A percentile compares a stretch with the other conserved stretches of the same genome.
Conservation (phyloP, 805 yeast species). For the Wickerhamiella qilinensis region DNA sequence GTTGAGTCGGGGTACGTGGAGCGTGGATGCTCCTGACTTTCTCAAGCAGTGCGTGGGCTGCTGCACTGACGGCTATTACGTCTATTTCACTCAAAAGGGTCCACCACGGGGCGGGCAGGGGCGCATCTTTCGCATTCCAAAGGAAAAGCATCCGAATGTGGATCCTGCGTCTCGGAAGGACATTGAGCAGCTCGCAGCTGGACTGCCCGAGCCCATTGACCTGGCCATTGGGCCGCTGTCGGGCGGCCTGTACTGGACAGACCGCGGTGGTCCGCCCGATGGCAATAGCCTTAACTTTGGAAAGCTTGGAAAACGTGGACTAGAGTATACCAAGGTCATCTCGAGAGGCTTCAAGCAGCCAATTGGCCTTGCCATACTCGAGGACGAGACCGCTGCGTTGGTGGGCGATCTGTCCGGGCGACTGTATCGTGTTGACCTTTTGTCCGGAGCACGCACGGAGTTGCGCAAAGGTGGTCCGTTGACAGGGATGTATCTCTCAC, state of each 20-base stretch:
- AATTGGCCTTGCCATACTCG: conserved; percentile 1
- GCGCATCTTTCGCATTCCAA: background rate
- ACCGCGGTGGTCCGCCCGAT: conserved; percentile 4
- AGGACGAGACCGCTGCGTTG: background rate
- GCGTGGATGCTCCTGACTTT: background rate
- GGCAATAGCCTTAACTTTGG: conserved; percentile 2
- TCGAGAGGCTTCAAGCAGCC: conserved; percentile 2
- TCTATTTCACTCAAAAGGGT: conserved; percentile 4
- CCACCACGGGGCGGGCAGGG: conserved; percentile 5
- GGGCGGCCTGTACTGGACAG: conserved; percentile 4
- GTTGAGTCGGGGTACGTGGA: background rate
- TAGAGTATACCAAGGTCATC: conserved; percentile 1
- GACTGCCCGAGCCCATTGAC: conserved; percentile 6
- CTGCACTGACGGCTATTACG: background rate
- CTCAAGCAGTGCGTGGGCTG: conserved; percentile 3
- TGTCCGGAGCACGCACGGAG: background rate
- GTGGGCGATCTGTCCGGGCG: background rate
- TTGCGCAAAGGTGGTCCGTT: background rate
- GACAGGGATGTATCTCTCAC: background rate
- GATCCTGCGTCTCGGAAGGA: background rate
- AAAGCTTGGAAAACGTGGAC: background rate
- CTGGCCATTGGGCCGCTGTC: background rate
- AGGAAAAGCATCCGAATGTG: background rate
- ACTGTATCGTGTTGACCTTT: background rate
- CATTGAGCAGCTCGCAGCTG: background rate